phyloP scores from a whole-genome alignment of 2,329 filamentous ascomycete genomes.

The Cercospora sp. region DNA sequence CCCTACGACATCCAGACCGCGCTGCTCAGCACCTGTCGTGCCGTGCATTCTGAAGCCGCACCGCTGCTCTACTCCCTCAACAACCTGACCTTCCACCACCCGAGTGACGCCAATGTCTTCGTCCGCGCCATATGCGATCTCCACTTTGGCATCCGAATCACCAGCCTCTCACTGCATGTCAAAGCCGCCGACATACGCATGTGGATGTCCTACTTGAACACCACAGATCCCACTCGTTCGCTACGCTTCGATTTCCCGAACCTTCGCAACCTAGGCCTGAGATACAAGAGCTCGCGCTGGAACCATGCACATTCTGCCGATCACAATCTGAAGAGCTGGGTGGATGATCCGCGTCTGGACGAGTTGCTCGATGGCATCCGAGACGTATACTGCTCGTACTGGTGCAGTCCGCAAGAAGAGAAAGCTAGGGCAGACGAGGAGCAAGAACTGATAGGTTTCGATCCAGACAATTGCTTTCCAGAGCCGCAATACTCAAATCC shows the following conservation, averaged over 20 bases:
- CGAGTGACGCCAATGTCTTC: conserved; percentile 44
- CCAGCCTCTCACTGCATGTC: conserved; percentile 37
- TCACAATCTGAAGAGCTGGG: conserved; percentile 35
- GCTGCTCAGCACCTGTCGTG: conserved; percentile 37
- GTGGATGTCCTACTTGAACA: conserved; percentile 43
- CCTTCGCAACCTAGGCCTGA: conserved; percentile 35
- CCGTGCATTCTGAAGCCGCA: conserved; percentile 38
- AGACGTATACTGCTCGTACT: conserved; percentile 30
- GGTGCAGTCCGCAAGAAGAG: conserved; percentile 18
- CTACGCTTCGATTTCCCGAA: conserved; percentile 39
- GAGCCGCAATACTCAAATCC: conserved; percentile 1
- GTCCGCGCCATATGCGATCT: conserved; percentile 36
- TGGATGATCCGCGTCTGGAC: conserved; percentile 34
- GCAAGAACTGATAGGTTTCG: conserved; percentile 6
- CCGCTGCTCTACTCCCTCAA: conserved; percentile 42
- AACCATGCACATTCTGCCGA: conserved; percentile 32
- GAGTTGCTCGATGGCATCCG: conserved; percentile 37
- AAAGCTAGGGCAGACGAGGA: conserved; percentile 20
- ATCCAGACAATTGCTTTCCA: background rate
- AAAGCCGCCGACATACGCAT: conserved; percentile 39
- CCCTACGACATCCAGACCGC: conserved; percentile 34
- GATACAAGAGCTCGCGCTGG: conserved; percentile 40
- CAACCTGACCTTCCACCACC: conserved; percentile 40
- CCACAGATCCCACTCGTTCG: conserved; percentile 33
- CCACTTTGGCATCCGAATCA: conserved; percentile 27